phyloP scores from a whole-genome alignment of 1,284 basidiomycete genomes.

The Thelephora terrestris region DNA sequence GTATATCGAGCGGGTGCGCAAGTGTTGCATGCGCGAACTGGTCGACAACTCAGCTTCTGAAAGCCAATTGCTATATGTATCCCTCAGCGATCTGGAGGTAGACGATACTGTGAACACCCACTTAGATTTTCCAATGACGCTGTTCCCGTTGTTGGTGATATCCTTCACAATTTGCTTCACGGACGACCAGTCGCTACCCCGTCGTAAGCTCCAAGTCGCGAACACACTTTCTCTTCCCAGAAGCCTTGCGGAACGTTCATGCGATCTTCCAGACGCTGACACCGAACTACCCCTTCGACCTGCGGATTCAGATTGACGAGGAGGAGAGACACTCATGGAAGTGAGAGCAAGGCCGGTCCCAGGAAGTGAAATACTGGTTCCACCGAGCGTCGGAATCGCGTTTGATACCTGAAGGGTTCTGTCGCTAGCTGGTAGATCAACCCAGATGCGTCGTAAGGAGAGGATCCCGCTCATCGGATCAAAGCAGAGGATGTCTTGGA shows the following conservation, averaged over 20 bases:
- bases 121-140: constrained; percentile 15
- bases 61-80: constrained; percentile 39
- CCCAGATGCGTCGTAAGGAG: constrained; percentile 40
- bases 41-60: constrained; percentile 76
- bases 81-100: neutral
- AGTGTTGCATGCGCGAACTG: constrained; percentile 40
- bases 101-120: constrained; percentile 12
- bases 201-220: constrained; percentile 58
- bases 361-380: constrained; percentile 35
- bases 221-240: constrained; percentile 42
- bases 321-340: no score
- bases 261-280: constrained; percentile 24
- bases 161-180: constrained; percentile 31
- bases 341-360: constrained; percentile 26
- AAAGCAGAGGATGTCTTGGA: constrained; percentile 57
- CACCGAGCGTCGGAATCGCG: constrained; percentile 27
- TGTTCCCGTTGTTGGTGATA: constrained; percentile 1
- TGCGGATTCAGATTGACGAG: constrained; percentile 1
- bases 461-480: constrained; percentile 49
- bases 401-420: constrained; percentile 19
- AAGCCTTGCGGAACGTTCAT: constrained; percentile 33
- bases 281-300: constrained; percentile 11
- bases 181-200: constrained; percentile 43
- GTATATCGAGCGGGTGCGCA: constrained; percentile 68
- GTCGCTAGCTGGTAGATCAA: constrained; percentile 30